Conservation (phyloP, 2,329 filamentous ascomycete genomes). For the Eutypella sp. region DNA sequence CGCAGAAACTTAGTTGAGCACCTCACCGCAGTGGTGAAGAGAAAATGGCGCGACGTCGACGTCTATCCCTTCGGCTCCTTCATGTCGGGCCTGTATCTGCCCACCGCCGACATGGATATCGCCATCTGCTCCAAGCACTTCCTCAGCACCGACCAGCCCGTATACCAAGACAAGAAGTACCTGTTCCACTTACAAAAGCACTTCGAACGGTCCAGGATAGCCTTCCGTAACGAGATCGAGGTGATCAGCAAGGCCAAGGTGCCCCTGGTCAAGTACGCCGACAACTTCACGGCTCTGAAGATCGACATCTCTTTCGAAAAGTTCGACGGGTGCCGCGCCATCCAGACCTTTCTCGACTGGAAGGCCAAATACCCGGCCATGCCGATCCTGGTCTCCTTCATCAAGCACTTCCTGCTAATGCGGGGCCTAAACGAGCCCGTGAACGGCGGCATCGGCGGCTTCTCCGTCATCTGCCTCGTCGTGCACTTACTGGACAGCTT, state of each 20-base stretch:
- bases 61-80: slow-evolving; percentile 88
- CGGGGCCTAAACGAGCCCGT: slow-evolving; percentile 87
- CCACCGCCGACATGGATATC: slow-evolving; percentile 86
- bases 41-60: slow-evolving; percentile 54
- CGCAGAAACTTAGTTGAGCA: slow-evolving; percentile 68
- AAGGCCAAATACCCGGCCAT: slow-evolving; percentile 75
- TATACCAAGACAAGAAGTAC: slow-evolving; percentile 46
- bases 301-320: slow-evolving; percentile 97
- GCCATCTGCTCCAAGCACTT: slow-evolving; percentile 66
- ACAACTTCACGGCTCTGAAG: slow-evolving; percentile 70
- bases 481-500: slow-evolving; percentile 81
- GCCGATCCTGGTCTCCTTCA: slow-evolving; percentile 76
- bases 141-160: slow-evolving; percentile 45
- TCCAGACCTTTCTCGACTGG: slow-evolving; percentile 77
- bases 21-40: slow-evolving; percentile 55
- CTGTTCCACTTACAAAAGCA: slow-evolving; percentile 63
- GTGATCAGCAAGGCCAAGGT: slow-evolving; percentile 75
- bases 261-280: slow-evolving; percentile 87
- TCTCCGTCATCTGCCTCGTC: slow-evolving; percentile 89
- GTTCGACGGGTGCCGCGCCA: slow-evolving; percentile 70
- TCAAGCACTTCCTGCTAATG: slow-evolving; percentile 93
- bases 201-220: too few relatives aligned
- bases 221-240: slow-evolving; percentile 54
- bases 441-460: slow-evolving; percentile 86
- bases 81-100: slow-evolving; percentile 69